Base-by-base conservation (phyloP, 1,284 basidiomycete genomes). In the Tylopilus orsonianus region DNA sequence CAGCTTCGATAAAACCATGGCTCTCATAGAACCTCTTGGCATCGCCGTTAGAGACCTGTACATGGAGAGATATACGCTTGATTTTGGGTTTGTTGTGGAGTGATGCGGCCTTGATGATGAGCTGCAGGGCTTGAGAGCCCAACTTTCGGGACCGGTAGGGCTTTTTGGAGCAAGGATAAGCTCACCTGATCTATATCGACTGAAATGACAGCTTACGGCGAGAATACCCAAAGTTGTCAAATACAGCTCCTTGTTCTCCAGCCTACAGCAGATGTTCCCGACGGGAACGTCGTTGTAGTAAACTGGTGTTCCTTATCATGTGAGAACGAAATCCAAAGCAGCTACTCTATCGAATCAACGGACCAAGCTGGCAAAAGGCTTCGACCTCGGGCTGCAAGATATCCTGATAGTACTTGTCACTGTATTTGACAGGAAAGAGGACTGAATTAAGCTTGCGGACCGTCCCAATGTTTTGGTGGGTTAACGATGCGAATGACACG, bases 251-350 rank as follows among this genome's bases (percentile, higher is more conserved):
- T 78, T 78, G 44, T 72, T 76, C 67, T 92, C 88, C 51, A 90
- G 65, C 44, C 86, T 79, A 71, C 88, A 90, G 66, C 87, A 90
- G 56, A 90, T 79, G 4, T 83, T 89, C 53, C 89, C 88, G 53
- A 91, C 82, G 44, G 89, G 89, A 49, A 91, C 75, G 69, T 91
- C 89, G 70, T 90, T 91, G 68, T 85, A 90, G 68, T 91, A 92
- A 38, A 90, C 88, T 91, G 58, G 37, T 5, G 44, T 52, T 49
- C 46, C 61, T 55, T 50, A 48, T 37, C 49, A 48, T 50, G 58
- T 63, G 51, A 63, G 64, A 66, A 52, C 50, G 38, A 18, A 38
- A 38, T 36, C 51, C 42, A 41, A 54, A 34, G 46, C 23, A 27
- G 47, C 47, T 41, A 40, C 36, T 40, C 45, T 29, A 45, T 49